phyloP scores from a whole-genome alignment of 2,329 filamentous ascomycete genomes.

The Phaeoacremonium minimum region DNA sequence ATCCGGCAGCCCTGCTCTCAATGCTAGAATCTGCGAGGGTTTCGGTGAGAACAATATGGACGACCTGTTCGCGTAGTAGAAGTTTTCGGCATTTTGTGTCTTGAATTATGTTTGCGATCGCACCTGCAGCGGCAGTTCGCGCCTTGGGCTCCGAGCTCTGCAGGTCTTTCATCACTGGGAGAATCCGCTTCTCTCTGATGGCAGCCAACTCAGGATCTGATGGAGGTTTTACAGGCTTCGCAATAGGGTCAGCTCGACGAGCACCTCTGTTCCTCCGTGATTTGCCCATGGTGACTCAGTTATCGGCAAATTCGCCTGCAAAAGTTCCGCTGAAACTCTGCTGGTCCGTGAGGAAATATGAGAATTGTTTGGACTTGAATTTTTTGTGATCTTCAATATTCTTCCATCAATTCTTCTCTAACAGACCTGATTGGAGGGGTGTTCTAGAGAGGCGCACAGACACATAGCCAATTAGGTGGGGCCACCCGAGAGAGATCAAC shows the following conservation, averaged over 20 bases:
- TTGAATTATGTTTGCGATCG: constrained; percentile 58
- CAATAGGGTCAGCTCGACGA: constrained; percentile 49
- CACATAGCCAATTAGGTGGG: too few species aligned
- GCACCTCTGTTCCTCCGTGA: constrained; percentile 48
- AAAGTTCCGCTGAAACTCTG: too few species aligned
- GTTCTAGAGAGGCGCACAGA: too few species aligned
- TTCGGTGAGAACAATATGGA: constrained; percentile 58
- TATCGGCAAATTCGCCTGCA: too few species aligned
- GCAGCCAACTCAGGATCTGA: constrained; percentile 60
- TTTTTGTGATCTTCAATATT: too few species aligned
- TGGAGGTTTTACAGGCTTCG: constrained; percentile 55
- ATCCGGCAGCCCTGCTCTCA: constrained; percentile 62
- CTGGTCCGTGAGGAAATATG: too few species aligned
- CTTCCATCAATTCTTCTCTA: too few species aligned
- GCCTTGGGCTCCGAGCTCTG: constrained; percentile 54
- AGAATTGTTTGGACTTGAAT: too few species aligned
- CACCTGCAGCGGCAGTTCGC: constrained; percentile 54
- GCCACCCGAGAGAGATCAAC: too few species aligned
- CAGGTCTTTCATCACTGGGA: constrained; percentile 59
- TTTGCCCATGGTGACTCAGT: constrained; percentile 52
- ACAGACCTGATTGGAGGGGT: too few species aligned
- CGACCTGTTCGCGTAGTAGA: constrained; percentile 61
- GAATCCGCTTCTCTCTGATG: constrained; percentile 57
- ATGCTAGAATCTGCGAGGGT: constrained; percentile 59
- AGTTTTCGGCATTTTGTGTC: constrained; percentile 60